Evolutionary conservation across 495 filamentous ascomycete species (phyloP), one percentile per base, ranked within the genome.

Genomic region (Talaromyces wortmannii): DNA sequence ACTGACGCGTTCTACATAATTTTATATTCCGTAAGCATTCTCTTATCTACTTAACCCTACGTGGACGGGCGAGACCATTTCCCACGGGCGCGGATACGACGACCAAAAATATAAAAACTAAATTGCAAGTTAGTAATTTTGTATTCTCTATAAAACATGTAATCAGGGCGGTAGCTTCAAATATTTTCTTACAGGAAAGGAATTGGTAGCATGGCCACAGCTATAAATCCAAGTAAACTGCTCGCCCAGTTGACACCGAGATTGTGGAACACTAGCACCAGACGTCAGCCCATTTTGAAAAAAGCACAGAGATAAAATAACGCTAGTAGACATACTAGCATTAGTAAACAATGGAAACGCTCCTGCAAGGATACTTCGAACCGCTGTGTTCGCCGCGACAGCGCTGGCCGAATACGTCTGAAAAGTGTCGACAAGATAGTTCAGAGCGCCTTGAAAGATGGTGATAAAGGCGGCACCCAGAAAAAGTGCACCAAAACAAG

Each of bases 221-320:
- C 63, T n/a, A 76, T 54, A 40, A 78, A 76, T 11, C 67, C 72
- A 47, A 75, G 64, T 49, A 78, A 65, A 46, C 71, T 77, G 2
- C 71, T 77, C 7, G 82, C 83, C 65, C 83, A 86, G 4, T 73
- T 69, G 23, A 85, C 77, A 0, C 83, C 84, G n/a, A 84, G 62
- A 31, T 73, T 76, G 45, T 77, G 68, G 40, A 43, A 43, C 40
- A 43, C 40, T 43, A 15, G n/a, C 11, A 43, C 40, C 11, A 15
- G 40, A 11, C 2, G 40, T 43, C n/a, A 43, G 40, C 40, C 40
- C 40, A 15, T 43, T 15, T 11, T 11, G 10, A 11, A 11, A 11
- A 11, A 2, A 15, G 36, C 11, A 5, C 10, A 43, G n/a, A 11
- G 40, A 43, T 2, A 43, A 43, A 15, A 15, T 43, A 15, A 43